These are phyloP conservation scores for Diaporthe amygdali DNA, from an alignment of 2,329 filamentous ascomycete genomes.

Conservation along the genomic window DNA sequence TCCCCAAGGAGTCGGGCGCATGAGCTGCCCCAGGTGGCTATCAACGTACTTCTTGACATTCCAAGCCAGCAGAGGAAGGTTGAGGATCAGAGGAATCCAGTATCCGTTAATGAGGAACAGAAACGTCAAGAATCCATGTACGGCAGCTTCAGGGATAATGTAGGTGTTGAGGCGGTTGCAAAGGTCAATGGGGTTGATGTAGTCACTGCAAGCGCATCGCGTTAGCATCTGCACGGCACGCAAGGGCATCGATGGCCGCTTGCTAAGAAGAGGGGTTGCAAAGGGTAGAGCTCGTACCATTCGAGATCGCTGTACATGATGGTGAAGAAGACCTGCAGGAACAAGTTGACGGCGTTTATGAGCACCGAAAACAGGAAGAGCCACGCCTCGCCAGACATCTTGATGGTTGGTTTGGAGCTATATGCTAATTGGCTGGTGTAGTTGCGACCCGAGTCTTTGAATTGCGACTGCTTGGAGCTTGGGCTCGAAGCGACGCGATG, in stretches of 20 bases:
- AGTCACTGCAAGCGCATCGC: conserved; percentile 70
- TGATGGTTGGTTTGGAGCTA: conserved; percentile 33
- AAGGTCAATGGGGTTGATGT: conserved; percentile 99
- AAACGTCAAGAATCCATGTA: conserved; percentile 94
- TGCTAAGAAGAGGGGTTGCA: not conserved
- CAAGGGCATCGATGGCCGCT: not conserved
- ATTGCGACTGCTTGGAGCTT: conserved; percentile 7
- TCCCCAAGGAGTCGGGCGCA: not conserved
- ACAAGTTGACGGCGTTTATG: conserved; percentile 99
- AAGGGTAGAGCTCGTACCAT: conserved; percentile 68
- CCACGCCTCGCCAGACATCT: conserved; percentile 98
- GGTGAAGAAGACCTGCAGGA: conserved; percentile 99
- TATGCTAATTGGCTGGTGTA: not conserved
- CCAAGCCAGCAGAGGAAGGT: conserved; percentile 89
- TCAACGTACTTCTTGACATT: conserved; percentile 93
- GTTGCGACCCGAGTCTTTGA: not conserved
- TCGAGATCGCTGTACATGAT: conserved; percentile 99
- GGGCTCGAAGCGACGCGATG: conserved; percentile 11
- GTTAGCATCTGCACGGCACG: conserved; percentile 1
- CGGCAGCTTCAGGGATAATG: conserved; percentile 97
- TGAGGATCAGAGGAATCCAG: conserved; percentile 92
- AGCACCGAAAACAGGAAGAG: conserved; percentile 96
- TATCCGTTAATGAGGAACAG: conserved; percentile 98
- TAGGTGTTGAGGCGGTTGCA: conserved; percentile 99
- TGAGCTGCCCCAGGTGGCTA: not conserved